Percentiles rank a stretch among this genome's conserved stretches.
phyloP scores from a whole-genome alignment of 345 rosid species.

The Salix caprea region DNA sequence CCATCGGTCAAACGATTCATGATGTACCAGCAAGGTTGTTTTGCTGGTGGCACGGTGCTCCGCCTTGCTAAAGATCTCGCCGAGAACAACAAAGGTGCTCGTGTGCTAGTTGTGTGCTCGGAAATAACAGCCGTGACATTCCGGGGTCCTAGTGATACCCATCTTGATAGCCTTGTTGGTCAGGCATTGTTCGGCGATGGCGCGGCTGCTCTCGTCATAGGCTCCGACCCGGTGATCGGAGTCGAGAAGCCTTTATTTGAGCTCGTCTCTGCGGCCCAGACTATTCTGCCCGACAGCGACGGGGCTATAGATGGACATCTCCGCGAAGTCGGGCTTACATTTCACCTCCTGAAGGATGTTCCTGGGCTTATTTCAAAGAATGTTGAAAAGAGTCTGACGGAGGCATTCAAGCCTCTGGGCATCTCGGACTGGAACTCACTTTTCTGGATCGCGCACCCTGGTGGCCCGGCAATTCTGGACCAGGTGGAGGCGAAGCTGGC shows the following conservation, averaged over 20 bases:
- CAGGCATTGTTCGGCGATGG: constrained; percentile 73
- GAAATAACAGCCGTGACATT: constrained; percentile 75
- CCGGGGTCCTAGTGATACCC: constrained; percentile 71
- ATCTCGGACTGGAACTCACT: constrained; percentile 75
- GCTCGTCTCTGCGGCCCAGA: constrained; percentile 61
- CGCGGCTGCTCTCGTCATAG: constrained; percentile 61
- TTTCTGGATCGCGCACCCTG: constrained; percentile 79
- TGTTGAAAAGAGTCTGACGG: constrained; percentile 55
- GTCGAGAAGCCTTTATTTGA: constrained; percentile 57
- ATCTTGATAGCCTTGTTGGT: constrained; percentile 65
- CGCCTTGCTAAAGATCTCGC: constrained; percentile 84
- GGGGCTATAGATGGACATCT: constrained; percentile 70
- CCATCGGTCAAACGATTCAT: constrained; percentile 69
- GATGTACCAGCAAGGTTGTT: constrained; percentile 72
- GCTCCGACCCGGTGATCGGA: constrained; percentile 48
- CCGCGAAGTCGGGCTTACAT: constrained; percentile 66
- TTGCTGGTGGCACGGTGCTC: constrained; percentile 77
- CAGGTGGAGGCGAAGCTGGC: constrained; percentile 55
- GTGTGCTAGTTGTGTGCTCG: constrained; percentile 69
- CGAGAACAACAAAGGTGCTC: constrained; percentile 72
- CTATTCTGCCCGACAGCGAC: constrained; percentile 68
- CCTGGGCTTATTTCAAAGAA: constrained; percentile 68
- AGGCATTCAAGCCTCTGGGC: constrained; percentile 65
- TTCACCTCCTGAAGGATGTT: constrained; percentile 58
- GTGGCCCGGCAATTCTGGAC: constrained; percentile 66